A percentile compares a stretch with the other conserved stretches of the same genome.
These are phyloP conservation scores for Thalassiosira profunda DNA, from an alignment of 108 stramenopile genomes.

Conservation along the genomic window DNA sequence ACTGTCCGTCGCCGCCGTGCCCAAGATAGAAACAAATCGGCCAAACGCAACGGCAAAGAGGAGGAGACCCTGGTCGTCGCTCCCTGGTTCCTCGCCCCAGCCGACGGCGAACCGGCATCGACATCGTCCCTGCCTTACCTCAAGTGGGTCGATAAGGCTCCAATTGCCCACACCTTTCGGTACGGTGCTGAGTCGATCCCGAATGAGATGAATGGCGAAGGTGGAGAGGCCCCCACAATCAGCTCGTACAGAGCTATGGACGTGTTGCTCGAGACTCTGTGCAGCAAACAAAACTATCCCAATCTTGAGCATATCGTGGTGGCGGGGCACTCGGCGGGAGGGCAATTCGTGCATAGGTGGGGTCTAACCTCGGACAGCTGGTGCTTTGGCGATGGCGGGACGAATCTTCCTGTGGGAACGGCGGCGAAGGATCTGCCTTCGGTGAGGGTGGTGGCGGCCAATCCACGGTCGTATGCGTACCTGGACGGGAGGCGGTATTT, in stretches of 20 bases:
- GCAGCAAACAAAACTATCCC: constrained; percentile 48
- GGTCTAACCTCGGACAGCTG: constrained; percentile 68
- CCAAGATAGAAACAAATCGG: neutral
- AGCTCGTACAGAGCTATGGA: constrained; percentile 85
- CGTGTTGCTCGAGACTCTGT: constrained; percentile 55
- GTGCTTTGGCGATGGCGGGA: constrained; percentile 37
- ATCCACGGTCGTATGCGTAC: constrained; percentile 82
- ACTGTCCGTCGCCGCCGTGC: neutral
- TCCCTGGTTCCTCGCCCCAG: constrained; percentile 71
- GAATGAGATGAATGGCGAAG: neutral
- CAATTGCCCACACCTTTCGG: constrained; percentile 72
- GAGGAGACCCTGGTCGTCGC: constrained; percentile 57
- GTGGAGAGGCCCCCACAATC: constrained; percentile 27
- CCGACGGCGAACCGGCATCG: constrained; percentile 31
- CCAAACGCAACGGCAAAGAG: neutral
- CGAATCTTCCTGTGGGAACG: neutral
- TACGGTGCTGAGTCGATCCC: constrained; percentile 79
- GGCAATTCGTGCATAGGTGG: constrained; percentile 86
- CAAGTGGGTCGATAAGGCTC: constrained; percentile 63
- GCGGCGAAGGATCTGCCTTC: constrained; percentile 1
- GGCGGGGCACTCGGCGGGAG: constrained; percentile 88
- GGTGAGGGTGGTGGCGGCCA: constrained; percentile 73
- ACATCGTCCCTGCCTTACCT: constrained; percentile 39
- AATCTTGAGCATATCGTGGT: constrained; percentile 59
- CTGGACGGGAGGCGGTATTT: constrained; percentile 67